phyloP scores from a whole-genome alignment of 208 protist genomes.

The Acanthamoeba quina region DNA sequence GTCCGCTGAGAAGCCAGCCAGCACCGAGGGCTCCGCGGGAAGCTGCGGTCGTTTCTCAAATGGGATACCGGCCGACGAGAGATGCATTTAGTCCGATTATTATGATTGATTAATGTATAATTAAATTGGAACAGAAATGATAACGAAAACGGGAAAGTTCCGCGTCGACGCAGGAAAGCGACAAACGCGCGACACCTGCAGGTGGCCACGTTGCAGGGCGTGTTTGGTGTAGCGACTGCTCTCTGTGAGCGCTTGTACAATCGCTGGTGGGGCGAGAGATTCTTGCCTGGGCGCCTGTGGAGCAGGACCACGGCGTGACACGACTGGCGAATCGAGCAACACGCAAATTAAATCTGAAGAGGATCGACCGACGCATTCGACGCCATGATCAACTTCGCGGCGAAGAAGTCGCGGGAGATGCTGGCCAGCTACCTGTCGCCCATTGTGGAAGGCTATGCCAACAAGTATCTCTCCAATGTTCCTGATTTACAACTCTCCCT shows the following conservation, averaged over 20 bases:
- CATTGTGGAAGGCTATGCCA: slow-evolving; percentile 61
- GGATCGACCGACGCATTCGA: background rate
- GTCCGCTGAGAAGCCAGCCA: slow-evolving; percentile 1
- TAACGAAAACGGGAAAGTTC: no score
- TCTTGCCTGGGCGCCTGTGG: no score
- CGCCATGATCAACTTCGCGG: slow-evolving; percentile 30
- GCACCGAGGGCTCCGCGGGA: background rate
- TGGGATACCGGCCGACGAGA: background rate
- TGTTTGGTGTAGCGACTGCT: no score
- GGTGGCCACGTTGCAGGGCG: no score
- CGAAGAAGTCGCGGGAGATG: slow-evolving; percentile 40
- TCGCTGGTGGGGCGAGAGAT: no score
- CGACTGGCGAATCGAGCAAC: background rate
- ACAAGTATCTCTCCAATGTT: slow-evolving; percentile 50
- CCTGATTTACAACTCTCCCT: slow-evolving; percentile 70
- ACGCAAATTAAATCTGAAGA: background rate
- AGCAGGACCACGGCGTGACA: no score
- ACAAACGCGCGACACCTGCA: no score
- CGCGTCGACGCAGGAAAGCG: no score
- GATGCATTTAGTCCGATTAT: background rate
- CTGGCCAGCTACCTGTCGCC: slow-evolving; percentile 67
- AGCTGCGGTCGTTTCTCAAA: background rate
- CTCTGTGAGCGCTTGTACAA: no score
- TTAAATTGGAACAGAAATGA: background rate
- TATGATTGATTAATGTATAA: no score